Percentiles rank a stretch among this genome's conserved stretches.
Evolutionary conservation across 2,329 filamentous ascomycete species (phyloP).

Genomic region (Xylaria multiplex): DNA sequence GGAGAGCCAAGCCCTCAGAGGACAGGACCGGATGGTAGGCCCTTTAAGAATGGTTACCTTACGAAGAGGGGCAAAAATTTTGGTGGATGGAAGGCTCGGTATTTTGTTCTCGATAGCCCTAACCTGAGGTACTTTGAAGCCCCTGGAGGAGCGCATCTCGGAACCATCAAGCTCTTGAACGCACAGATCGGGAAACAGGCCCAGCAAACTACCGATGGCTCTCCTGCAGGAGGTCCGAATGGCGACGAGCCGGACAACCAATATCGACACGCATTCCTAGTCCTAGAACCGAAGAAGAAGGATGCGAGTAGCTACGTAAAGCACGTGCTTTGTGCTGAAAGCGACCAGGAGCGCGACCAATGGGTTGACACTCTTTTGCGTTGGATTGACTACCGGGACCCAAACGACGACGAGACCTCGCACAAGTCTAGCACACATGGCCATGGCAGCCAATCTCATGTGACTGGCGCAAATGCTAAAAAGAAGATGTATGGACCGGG

Average conservation of each 20-base stretch:
- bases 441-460: conserved; percentile 51
- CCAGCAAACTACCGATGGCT: conserved; percentile 68
- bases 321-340: conserved; percentile 95
- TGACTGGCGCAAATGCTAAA: conserved; percentile 53
- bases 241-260: conserved; percentile 88
- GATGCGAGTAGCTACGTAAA: conserved; percentile 88
- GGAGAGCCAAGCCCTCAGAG: conserved; percentile 53
- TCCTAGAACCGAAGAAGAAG: conserved; percentile 95
- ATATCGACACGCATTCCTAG: conserved; percentile 94
- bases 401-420: conserved; percentile 64
- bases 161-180: conserved; percentile 89
- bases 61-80: conserved; percentile 99
- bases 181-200: conserved; percentile 96
- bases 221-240: conserved; percentile 63
- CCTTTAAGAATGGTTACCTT: conserved; percentile 86
- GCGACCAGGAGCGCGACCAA: conserved; percentile 87
- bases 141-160: conserved; percentile 87
- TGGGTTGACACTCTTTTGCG: conserved; percentile 93
- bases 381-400: conserved; percentile 82
- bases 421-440: conserved; percentile 49
- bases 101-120: conserved; percentile 70
- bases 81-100: conserved; percentile 93
- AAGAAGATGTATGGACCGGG: conserved; percentile 55
- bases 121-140: conserved; percentile 88
- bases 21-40: conserved; percentile 70